phyloP scores from a whole-genome alignment of 2,329 filamentous ascomycete genomes.

The Claviceps humidiphila region DNA sequence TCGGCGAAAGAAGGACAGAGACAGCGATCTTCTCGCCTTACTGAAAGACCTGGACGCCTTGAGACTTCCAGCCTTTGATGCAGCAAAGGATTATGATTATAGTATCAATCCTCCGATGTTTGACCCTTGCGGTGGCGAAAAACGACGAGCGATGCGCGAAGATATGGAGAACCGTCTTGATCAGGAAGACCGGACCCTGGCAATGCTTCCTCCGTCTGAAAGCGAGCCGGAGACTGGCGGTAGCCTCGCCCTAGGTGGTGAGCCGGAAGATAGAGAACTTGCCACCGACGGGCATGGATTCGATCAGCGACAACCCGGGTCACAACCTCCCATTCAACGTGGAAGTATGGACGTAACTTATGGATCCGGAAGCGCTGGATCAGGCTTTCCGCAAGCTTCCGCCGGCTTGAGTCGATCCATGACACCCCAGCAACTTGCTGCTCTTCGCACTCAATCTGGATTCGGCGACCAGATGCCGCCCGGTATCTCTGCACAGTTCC shows the following conservation, averaged over 20 bases:
- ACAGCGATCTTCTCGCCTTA: constrained; percentile 19
- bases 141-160: constrained; percentile 64
- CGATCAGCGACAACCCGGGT: constrained; percentile 49
- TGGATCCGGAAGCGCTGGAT: constrained; percentile 33
- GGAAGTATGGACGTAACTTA: constrained; percentile 40
- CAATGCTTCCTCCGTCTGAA: constrained; percentile 39
- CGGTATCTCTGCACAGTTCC: constrained; percentile 41
- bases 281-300: constrained; percentile 36
- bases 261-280: constrained; percentile 69
- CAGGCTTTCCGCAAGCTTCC: constrained; percentile 34
- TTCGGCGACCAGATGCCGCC: constrained; percentile 48
- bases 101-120: constrained; percentile 55
- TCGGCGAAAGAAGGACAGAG: constrained; percentile 8
- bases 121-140: constrained; percentile 68
- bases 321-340: constrained; percentile 68
- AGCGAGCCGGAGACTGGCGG: constrained; percentile 68
- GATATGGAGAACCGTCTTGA: constrained; percentile 48
- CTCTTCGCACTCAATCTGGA: constrained; percentile 49
- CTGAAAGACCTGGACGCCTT: constrained; percentile 25
- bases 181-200: constrained; percentile 33
- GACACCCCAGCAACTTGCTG: constrained; percentile 63
- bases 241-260: constrained; percentile 80
- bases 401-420: constrained; percentile 53
- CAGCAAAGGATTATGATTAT: constrained; percentile 7
- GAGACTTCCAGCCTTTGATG: constrained; percentile 15